These are phyloP conservation scores for Solanum tacnaense DNA, from an alignment of 257 asterid species.

Conservation along the genomic window DNA sequence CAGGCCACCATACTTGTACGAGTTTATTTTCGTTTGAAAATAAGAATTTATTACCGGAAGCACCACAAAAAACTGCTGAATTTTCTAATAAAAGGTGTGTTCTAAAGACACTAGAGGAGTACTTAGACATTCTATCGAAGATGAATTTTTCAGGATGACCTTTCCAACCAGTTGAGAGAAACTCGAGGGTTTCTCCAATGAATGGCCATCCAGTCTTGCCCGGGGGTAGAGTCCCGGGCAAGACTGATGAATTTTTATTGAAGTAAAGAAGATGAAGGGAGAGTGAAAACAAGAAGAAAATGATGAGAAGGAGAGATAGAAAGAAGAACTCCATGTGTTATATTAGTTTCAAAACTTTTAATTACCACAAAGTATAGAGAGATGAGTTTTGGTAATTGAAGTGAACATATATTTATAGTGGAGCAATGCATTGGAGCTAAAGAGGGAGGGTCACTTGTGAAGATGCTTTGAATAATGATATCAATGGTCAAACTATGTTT, in stretches of 20 bases:
- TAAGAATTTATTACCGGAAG: conserved; percentile 41
- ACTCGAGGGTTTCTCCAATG: conserved; percentile 41
- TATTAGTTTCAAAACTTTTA: background rate
- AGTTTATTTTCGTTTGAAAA: conserved; percentile 8
- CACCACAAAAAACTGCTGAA: conserved; percentile 41
- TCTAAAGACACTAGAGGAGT: conserved; percentile 30
- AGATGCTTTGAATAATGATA: background rate
- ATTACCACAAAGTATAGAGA: background rate
- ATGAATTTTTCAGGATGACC: conserved; percentile 15
- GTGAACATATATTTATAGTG: background rate
- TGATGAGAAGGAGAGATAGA: conserved; percentile 18
- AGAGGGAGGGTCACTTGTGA: background rate
- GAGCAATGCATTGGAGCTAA: background rate
- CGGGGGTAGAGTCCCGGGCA: conserved; percentile 28
- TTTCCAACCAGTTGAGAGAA: background rate
- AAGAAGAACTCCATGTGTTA: background rate
- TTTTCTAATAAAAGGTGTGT: conserved; percentile 39
- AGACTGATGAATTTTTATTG: conserved; percentile 11
- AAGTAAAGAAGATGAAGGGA: conserved; percentile 28
- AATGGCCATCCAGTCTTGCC: conserved; percentile 53
- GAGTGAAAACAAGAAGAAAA: conserved; percentile 16
- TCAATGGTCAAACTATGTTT: too few relatives aligned
- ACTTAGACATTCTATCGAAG: conserved; percentile 32
- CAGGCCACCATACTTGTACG: conserved; percentile 56
- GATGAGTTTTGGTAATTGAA: background rate